These are phyloP conservation scores for Kwoniella heveanensis DNA, from an alignment of 768 basidiomycete species.

Conservation along the genomic window DNA sequence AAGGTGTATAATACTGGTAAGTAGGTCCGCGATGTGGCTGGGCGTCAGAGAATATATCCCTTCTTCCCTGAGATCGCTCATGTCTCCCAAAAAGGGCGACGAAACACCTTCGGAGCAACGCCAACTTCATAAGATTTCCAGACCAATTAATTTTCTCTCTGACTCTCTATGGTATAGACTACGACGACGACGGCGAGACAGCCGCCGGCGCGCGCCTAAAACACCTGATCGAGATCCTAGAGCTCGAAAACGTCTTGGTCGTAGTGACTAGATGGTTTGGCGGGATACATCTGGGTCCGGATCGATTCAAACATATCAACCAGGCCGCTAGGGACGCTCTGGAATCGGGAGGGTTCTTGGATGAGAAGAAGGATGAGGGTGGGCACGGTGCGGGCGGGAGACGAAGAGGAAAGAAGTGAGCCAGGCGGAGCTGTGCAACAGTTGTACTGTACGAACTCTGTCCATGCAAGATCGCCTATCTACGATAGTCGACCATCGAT, in stretches of 20 bases:
- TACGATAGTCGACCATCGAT: too few species aligned
- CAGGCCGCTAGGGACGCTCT: slow-evolving; percentile 90
- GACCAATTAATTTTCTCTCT: slow-evolving; percentile 62
- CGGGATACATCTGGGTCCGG: slow-evolving; percentile 84
- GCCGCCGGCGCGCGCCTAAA: slow-evolving; percentile 88
- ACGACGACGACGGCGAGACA: slow-evolving; percentile 92
- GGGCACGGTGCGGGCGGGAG: slow-evolving; percentile 58
- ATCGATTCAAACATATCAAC: slow-evolving; percentile 78
- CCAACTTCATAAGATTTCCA: slow-evolving; percentile 81
- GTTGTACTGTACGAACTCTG: too few species aligned
- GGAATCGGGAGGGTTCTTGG: slow-evolving; percentile 82
- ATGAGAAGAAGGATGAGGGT: slow-evolving; percentile 56
- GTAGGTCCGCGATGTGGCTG: slow-evolving; percentile 11
- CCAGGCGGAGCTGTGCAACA: too few species aligned
- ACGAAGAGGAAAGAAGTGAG: slow-evolving; percentile 29
- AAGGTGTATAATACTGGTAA: slow-evolving; percentile 33
- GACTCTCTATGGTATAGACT: slow-evolving; percentile 67
- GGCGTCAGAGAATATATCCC: too few species aligned
- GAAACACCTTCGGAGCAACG: too few species aligned
- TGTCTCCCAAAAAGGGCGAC: too few species aligned
- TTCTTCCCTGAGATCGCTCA: too few species aligned
- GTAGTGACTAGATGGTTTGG: slow-evolving; percentile 93
- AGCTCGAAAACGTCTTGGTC: slow-evolving; percentile 72
- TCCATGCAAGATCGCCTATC: too few species aligned
- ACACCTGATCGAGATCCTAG: slow-evolving; percentile 85